Evolutionary conservation across 495 filamentous ascomycete genomes (phyloP), one percentile per base, ranked within the genome.

Genomic region (Penicillium cataractarum): DNA sequence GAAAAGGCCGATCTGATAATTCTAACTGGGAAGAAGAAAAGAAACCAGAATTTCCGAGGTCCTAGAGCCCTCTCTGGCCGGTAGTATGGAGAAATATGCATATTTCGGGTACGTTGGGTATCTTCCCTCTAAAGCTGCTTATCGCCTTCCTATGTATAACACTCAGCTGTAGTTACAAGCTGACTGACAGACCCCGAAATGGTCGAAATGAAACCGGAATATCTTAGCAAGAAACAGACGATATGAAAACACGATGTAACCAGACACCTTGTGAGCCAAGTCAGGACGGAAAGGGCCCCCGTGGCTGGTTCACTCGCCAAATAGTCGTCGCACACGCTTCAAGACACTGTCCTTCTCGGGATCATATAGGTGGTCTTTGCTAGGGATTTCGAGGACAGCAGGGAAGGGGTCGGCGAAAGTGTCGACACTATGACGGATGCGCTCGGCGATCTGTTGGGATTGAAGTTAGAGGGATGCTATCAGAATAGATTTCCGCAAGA

Each of bases 341-440:
- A 98, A 72, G 37, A 99, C 95, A 73, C 93, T 98, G 76, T 99
- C 95, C 82, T 99, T 99, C 80, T 99, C 95, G 0, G 95, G 95
- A 66, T 99, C 96, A 69, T 98, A 99, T 8, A 95, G 95, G 70
- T 99, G 95, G 73, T 99, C 95, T 82, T 99, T 99, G 80, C 92
- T 96, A 31, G 96, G 96, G 59, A 98, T 98, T 79, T 99, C 96
- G 61, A 99, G 87, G 55, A 85, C 77, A 13, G 83, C 80, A 12
- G 83, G 83, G 66, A 85, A 84, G 8, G 83, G 76, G n/a, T 84
- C 83, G 56, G 81, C 72, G 67, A 78, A 85, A 21, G 78, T 68
- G 61, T 85, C 83, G 33, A 85, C 80, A 46, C 86, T 85, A 74
- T 92, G 84, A 63, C 96, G 84, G 83, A 99, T 99, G 71, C 87